Evolutionary conservation across 768 basidiomycete species (phyloP).

Genomic region (Psilocybe cyanescens): DNA sequence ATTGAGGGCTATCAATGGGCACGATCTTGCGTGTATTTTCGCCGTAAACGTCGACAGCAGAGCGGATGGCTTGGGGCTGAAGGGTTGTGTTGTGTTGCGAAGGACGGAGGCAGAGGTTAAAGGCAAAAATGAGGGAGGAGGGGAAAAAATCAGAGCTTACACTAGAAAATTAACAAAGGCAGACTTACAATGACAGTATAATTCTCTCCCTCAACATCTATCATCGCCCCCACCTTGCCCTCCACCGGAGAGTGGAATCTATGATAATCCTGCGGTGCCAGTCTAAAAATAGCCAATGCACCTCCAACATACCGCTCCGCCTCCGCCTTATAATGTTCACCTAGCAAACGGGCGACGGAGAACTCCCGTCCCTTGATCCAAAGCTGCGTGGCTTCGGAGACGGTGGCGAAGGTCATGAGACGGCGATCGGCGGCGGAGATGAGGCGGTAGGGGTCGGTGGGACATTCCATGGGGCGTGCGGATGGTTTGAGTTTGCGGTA

Average conservation of each 20-base stretch:
- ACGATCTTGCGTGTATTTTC: conserved; percentile 94
- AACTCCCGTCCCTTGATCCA: conserved; percentile 99
- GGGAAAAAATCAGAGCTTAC: no score
- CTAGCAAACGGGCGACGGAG: conserved; percentile 76
- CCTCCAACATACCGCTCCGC: conserved; percentile 79
- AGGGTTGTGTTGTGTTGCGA: neutral
- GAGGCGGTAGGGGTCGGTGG: conserved; percentile 75
- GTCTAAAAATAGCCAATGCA: conserved; percentile 86
- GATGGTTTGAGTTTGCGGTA: conserved; percentile 82
- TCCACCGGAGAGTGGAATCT: conserved; percentile 91
- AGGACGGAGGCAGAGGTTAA: neutral
- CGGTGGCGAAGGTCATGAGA: conserved; percentile 89
- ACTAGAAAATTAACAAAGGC: no score
- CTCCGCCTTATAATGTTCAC: conserved; percentile 73
- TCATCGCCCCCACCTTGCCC: conserved; percentile 82
- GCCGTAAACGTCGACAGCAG: conserved; percentile 89
- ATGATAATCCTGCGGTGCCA: conserved; percentile 96
- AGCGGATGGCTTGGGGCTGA: conserved; percentile 92
- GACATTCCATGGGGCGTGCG: conserved; percentile 75
- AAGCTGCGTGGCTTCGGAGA: conserved; percentile 81
- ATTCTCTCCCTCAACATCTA: conserved; percentile 87
- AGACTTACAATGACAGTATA: conserved; percentile 88
- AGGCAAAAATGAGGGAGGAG: neutral
- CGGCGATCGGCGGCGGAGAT: conserved; percentile 95
- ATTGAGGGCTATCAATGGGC: conserved; percentile 86